Evolutionary conservation across 768 basidiomycete species (phyloP), one percentile per base, ranked within the genome.

Genomic region (Antrodiella citrinella): DNA sequence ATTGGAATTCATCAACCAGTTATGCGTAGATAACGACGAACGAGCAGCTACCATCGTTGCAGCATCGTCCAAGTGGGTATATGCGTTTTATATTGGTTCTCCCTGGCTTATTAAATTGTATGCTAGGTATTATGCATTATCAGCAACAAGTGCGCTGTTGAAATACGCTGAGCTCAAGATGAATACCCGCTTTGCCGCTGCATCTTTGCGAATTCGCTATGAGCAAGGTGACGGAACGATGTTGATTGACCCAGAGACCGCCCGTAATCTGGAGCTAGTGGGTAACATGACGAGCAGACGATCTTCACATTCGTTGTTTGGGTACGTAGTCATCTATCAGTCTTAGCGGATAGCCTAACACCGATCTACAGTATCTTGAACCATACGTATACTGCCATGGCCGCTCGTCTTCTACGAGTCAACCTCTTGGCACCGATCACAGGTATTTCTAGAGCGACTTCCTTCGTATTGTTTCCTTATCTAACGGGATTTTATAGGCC

Each of bases 161-260:
- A 91, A 91, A 63, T 81, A 90, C 58, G 75, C 84, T 19, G 89
- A 94, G 60, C 66, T 67, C 2, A 77, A 78, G 45, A 66, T 86
- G 47, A 86, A 88, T 55, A 79, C 76, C 0, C 77, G 81, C 12
- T 97, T 88, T 62, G 75, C 87, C 1, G 65, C 75, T 0, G 72
- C 69, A 3, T 90, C 90, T 7, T 70, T 92, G 20, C 76, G 82
- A 26, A 89, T 92, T 49, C 74, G 80, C 19, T 93, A 86, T 59
- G 71, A 79, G 1, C 80, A 87, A 1, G 82, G 88, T 0, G 89
- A 94, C 62, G 94, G 94, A 0, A 94, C 91, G 0, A 89, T 97
- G 86, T 77, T 96, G 76, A 86, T 99, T 55, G 96, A 98, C 61
- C 76, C 82, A 0, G 93, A 93, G 53, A 92, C 88, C 0, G 89